A percentile compares a stretch with the other conserved stretches of the same genome.
Evolutionary conservation across 1,284 basidiomycete species (phyloP).

Genomic region (Gymnopus androsaceus): DNA sequence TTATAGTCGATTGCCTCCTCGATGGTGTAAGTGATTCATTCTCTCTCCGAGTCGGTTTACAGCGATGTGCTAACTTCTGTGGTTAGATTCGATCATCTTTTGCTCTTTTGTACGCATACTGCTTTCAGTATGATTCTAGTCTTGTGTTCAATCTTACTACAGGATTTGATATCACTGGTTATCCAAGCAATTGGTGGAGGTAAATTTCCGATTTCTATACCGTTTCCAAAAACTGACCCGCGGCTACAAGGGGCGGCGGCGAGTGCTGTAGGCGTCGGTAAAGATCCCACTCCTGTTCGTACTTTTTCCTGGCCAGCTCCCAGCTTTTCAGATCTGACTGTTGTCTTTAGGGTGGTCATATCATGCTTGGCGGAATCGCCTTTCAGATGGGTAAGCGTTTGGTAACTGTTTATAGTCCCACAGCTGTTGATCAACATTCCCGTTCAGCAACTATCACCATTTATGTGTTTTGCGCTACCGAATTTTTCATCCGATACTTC

Average conservation of each 20-base stretch:
- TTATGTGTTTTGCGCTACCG: conserved; percentile 43
- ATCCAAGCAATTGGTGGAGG: conserved; percentile 28
- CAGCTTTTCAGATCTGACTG: neutral
- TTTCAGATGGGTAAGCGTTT: conserved; percentile 50
- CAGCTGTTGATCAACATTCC: neutral
- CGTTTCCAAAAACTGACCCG: too few relatives aligned
- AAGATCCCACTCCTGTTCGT: conserved; percentile 7
- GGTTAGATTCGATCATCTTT: conserved; percentile 10
- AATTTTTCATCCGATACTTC: conserved; percentile 48
- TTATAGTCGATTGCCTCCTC: conserved; percentile 43
- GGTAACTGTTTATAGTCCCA: neutral
- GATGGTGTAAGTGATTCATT: conserved; percentile 33
- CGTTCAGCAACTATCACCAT: conserved; percentile 42
- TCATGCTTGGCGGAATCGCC: conserved; percentile 61
- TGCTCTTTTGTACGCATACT: conserved; percentile 31
- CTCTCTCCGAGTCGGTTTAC: neutral
- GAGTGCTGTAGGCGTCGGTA: conserved; percentile 41
- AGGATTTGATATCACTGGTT: conserved; percentile 26
- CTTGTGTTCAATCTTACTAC: neutral
- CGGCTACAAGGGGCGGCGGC: too few relatives aligned
- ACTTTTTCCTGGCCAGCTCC: too few relatives aligned
- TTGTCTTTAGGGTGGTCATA: conserved; percentile 39
- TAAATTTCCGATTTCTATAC: too few relatives aligned
- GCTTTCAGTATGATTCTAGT: neutral
- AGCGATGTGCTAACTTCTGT: too few relatives aligned